These are phyloP conservation scores for Mycena alexandri DNA, from an alignment of 768 basidiomycete genomes.

Conservation along the genomic window DNA sequence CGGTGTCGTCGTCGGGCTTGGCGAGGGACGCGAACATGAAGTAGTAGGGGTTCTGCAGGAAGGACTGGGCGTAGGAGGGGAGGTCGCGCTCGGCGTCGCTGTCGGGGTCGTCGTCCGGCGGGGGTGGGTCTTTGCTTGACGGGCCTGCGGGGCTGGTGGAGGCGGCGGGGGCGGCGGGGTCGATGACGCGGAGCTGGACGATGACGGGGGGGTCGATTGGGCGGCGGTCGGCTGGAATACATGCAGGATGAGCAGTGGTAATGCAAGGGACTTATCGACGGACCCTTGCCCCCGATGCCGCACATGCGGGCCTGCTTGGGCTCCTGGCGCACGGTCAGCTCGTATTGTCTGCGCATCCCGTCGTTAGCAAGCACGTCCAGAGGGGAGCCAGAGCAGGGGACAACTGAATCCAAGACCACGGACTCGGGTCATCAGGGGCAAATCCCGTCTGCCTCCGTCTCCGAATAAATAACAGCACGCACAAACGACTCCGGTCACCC, in stretches of 20 bases:
- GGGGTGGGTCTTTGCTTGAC: neutral
- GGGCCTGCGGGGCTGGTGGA: neutral
- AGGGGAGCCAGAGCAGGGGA: slow-evolving; percentile 6
- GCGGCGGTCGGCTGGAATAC: slow-evolving; percentile 82
- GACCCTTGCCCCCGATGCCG: slow-evolving; percentile 86
- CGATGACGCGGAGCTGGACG: slow-evolving; percentile 91
- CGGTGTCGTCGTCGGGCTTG: slow-evolving; percentile 89
- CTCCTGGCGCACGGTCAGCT: slow-evolving; percentile 89
- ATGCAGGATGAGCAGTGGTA: neutral
- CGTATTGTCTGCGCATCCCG: slow-evolving; percentile 74
- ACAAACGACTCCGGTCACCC: too few species aligned
- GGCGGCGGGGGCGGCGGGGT: slow-evolving; percentile 53
- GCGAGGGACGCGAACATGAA: slow-evolving; percentile 96
- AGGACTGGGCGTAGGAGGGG: slow-evolving; percentile 66
- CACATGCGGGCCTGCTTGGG: slow-evolving; percentile 95
- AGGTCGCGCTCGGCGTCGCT: slow-evolving; percentile 44
- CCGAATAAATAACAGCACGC: too few species aligned
- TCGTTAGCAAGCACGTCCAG: slow-evolving; percentile 35
- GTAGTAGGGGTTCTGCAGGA: slow-evolving; percentile 93
- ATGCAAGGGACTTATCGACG: slow-evolving; percentile 29
- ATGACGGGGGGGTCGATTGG: slow-evolving; percentile 98
- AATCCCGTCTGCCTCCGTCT: too few species aligned
- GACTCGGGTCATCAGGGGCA: slow-evolving; percentile 42
- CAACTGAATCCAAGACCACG: slow-evolving; percentile 46
- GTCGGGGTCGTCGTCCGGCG: slow-evolving; percentile 35